Percentiles rank a stretch among this genome's conserved stretches.
Conservation (phyloP, 768 basidiomycete species). For the Tulasnella sp. region DNA sequence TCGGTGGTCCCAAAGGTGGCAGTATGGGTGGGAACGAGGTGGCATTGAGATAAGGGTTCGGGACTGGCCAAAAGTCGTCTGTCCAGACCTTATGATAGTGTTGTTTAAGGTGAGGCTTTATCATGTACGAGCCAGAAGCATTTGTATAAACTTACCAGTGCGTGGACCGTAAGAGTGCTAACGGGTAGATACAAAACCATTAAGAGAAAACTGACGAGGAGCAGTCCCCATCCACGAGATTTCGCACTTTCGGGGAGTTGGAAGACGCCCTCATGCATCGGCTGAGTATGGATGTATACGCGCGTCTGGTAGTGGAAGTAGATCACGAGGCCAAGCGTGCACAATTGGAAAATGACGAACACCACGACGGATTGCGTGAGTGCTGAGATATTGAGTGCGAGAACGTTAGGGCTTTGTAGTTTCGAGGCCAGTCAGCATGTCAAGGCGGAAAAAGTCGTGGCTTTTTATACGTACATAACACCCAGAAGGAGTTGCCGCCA, state of each 20-base stretch:
- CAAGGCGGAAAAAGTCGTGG: neutral
- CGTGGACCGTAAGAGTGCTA: slow-evolving; percentile 65
- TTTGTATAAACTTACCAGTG: slow-evolving; percentile 33
- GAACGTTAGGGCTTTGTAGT: slow-evolving; percentile 49
- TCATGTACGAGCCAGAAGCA: no score
- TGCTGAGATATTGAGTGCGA: slow-evolving; percentile 63
- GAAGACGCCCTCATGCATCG: slow-evolving; percentile 20
- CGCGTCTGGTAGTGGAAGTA: slow-evolving; percentile 46
- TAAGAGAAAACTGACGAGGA: slow-evolving; percentile 53
- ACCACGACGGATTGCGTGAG: slow-evolving; percentile 48
- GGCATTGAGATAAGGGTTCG: slow-evolving; percentile 54
- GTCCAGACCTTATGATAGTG: slow-evolving; percentile 41
- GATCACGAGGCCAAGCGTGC: slow-evolving; percentile 45
- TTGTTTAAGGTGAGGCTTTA: neutral
- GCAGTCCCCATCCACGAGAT: slow-evolving; percentile 39
- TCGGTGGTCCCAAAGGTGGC: slow-evolving; percentile 43
- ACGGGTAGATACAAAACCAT: slow-evolving; percentile 65
- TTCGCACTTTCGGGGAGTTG: slow-evolving; percentile 46
- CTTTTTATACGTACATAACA: slow-evolving; percentile 44
- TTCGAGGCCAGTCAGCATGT: slow-evolving; percentile 1
- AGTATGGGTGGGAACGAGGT: slow-evolving; percentile 40
- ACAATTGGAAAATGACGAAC: slow-evolving; percentile 44
- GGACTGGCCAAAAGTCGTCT: slow-evolving; percentile 59
- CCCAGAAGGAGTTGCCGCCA: slow-evolving; percentile 55
- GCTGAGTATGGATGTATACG: slow-evolving; percentile 26